Conservation (phyloP, 257 asterid species). For the Solanum neorickii region DNA sequence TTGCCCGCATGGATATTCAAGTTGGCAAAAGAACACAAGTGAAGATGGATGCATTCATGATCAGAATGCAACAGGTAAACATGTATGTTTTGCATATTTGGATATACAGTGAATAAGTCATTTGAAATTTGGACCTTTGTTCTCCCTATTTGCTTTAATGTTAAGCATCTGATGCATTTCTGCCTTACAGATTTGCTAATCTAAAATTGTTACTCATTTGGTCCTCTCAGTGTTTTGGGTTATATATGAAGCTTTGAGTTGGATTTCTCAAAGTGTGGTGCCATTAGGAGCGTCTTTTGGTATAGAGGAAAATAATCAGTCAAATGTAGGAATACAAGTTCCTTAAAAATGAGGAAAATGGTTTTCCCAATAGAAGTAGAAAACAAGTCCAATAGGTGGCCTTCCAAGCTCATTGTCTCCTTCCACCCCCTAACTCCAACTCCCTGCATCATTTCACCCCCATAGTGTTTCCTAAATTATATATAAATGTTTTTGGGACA, state of each 20-base stretch:
- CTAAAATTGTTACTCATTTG: neutral
- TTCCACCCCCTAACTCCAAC: neutral
- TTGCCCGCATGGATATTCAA: neutral
- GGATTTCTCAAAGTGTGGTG: neutral
- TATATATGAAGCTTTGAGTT: neutral
- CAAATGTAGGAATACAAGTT: neutral
- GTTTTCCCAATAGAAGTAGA: neutral
- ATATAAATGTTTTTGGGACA: neutral
- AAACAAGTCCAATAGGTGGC: neutral
- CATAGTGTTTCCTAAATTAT: neutral
- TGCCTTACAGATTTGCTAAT: neutral
- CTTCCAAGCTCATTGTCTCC: neutral
- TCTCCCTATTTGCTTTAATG: neutral
- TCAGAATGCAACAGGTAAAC: neutral
- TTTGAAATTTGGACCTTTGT: neutral
- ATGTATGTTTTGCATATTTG: neutral
- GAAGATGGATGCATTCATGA: neutral
- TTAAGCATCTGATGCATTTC: neutral
- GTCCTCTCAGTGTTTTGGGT: neutral
- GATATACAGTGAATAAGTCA: neutral
- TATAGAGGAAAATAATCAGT: neutral
- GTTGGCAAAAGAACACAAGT: neutral
- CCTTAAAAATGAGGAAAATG: neutral
- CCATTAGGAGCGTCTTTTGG: neutral
- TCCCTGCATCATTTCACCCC: neutral